Evolutionary conservation across 1,284 basidiomycete species (phyloP).

Genomic region (Apiotrichum veenhuisii): DNA sequence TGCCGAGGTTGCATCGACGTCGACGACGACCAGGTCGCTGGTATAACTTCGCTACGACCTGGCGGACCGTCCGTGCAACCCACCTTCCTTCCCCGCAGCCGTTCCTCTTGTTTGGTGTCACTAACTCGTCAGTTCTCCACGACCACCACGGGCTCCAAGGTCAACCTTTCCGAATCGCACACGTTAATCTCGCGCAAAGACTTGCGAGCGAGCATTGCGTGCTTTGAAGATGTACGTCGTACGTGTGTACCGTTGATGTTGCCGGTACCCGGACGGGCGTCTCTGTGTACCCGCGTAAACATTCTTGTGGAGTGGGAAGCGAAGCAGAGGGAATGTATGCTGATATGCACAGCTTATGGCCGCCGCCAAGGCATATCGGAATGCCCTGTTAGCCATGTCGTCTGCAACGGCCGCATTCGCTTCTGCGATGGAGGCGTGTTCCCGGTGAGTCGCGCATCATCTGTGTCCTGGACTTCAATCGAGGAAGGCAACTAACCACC

Average conservation of each 20-base stretch:
- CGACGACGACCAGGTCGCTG: background rate
- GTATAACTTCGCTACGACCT: no score
- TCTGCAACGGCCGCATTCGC: constrained; percentile 81
- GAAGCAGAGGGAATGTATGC: no score
- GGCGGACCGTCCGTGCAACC: no score
- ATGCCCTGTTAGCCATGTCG: constrained; percentile 76
- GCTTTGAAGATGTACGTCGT: constrained; percentile 44
- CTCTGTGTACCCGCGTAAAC: background rate
- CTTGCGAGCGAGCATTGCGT: constrained; percentile 44
- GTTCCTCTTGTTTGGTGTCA: background rate
- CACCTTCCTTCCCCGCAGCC: no score
- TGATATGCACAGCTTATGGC: constrained; percentile 61
- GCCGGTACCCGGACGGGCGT: background rate
- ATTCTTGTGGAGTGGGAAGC: background rate
- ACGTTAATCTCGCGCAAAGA: constrained; percentile 47
- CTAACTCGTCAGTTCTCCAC: constrained; percentile 40
- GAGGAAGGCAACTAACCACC: background rate
- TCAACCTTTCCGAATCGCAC: constrained; percentile 42
- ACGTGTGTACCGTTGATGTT: background rate
- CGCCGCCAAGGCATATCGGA: constrained; percentile 76
- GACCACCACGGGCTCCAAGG: constrained; percentile 45
- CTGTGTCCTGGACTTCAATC: background rate
- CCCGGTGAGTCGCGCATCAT: constrained; percentile 58
- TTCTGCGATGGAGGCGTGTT: constrained; percentile 75
- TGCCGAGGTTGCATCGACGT: background rate